These are phyloP conservation scores for Blastocystis sp. DNA, from an alignment of 352 stramenopile species.

Conservation along the genomic window DNA sequence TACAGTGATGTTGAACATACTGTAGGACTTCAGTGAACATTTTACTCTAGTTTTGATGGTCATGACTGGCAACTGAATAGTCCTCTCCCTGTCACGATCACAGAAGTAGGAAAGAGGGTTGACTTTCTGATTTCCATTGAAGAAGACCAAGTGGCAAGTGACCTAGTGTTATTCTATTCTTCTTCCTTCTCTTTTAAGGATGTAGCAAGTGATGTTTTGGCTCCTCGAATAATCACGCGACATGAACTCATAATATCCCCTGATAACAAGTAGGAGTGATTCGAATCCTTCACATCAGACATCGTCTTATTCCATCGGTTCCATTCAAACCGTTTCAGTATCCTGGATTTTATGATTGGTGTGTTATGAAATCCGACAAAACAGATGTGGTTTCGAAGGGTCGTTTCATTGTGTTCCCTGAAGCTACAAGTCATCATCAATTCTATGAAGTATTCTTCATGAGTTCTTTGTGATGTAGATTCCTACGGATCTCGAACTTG, in stretches of 20 bases:
- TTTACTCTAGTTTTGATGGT: slow-evolving; percentile 58
- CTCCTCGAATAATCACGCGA: not conserved
- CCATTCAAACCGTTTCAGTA: not conserved
- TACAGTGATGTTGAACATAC: slow-evolving; percentile 8
- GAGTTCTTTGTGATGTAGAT: not conserved
- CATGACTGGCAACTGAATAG: slow-evolving; percentile 62
- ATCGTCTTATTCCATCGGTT: not conserved
- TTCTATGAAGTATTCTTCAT: slow-evolving; percentile 31
- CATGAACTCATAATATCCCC: not conserved
- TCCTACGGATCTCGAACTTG: slow-evolving; percentile 22
- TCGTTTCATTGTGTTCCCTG: slow-evolving; percentile 43
- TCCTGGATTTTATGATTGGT: slow-evolving; percentile 49
- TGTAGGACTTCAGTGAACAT: not conserved
- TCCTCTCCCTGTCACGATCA: slow-evolving; percentile 21
- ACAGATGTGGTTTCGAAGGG: not conserved
- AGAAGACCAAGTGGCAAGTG: not conserved
- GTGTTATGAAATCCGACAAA: not conserved
- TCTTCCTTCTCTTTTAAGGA: not conserved
- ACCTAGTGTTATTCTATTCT: not conserved
- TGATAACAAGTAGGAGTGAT: not conserved
- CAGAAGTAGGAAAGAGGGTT: slow-evolving; percentile 4
- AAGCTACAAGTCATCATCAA: not conserved
- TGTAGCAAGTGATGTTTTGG: not conserved
- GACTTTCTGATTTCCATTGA: not conserved
- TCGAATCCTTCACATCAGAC: not conserved